These are phyloP conservation scores for grape (Vitis vinifera) DNA, from an alignment of 164 flowering plant species.

Conservation along the genomic window ASM3070453v1 NC_081813.1:23167001-23167500, in stretches of 20 bases:
- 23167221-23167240: not conserved
- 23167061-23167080: not conserved
- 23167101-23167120: not conserved
- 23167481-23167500: slow-evolving; percentile 78
- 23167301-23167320: not conserved
- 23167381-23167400: not conserved
- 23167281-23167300: not conserved
- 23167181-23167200: slow-evolving; percentile 96
- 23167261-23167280: not conserved
- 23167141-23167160: slow-evolving; percentile 96
- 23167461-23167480: slow-evolving; percentile 99
- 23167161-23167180: slow-evolving; percentile 95
- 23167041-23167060: slow-evolving; percentile 1
- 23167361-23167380: not conserved
- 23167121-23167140: slow-evolving; percentile 82
- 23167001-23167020: not conserved
- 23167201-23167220: slow-evolving; percentile 90
- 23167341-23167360: not conserved
- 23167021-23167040: not conserved
- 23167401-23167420: not conserved
- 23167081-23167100: slow-evolving; percentile 1
- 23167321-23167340: not conserved
- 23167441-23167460: slow-evolving; percentile 82
- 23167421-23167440: not conserved
- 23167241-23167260: not conserved